phyloP scores from a whole-genome alignment of 768 basidiomycete species.

The Mycena sanguinolenta region DNA sequence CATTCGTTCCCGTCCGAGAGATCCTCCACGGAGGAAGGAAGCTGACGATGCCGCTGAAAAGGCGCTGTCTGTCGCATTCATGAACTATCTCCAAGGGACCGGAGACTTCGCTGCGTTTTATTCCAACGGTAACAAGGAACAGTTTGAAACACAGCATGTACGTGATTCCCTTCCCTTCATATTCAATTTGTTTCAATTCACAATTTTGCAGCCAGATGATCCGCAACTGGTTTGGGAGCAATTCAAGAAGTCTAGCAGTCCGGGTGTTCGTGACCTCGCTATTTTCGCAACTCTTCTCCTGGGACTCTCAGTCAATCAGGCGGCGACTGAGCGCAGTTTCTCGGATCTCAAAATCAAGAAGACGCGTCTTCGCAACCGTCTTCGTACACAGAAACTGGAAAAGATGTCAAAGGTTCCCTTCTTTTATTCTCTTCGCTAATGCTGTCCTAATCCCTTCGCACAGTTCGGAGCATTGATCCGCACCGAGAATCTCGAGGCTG shows the following conservation, averaged over 20 bases:
- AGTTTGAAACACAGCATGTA: neutral
- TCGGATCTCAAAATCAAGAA: constrained; percentile 47
- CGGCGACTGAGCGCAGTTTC: constrained; percentile 41
- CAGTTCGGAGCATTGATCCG: neutral
- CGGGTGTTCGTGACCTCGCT: neutral
- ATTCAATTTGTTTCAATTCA: neutral
- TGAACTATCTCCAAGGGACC: neutral
- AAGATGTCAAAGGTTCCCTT: constrained; percentile 15
- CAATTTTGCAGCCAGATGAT: neutral
- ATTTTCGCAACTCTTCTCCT: constrained; percentile 35
- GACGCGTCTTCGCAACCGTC: constrained; percentile 40
- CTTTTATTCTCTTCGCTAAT: neutral
- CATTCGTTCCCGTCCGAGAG: neutral
- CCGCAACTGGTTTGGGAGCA: neutral
- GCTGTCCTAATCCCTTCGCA: neutral
- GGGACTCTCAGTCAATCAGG: constrained; percentile 42
- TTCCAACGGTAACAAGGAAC: too few relatives aligned
- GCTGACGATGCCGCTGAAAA: neutral
- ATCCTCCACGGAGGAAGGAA: neutral
- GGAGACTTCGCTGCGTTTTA: neutral
- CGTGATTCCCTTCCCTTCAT: neutral
- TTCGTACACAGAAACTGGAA: constrained; percentile 29
- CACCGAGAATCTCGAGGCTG: neutral
- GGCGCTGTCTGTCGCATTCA: neutral
- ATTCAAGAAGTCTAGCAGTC: neutral